Evolutionary conservation across 306 rosid species (phyloP).

Genomic region (Pueraria montana): DNA sequence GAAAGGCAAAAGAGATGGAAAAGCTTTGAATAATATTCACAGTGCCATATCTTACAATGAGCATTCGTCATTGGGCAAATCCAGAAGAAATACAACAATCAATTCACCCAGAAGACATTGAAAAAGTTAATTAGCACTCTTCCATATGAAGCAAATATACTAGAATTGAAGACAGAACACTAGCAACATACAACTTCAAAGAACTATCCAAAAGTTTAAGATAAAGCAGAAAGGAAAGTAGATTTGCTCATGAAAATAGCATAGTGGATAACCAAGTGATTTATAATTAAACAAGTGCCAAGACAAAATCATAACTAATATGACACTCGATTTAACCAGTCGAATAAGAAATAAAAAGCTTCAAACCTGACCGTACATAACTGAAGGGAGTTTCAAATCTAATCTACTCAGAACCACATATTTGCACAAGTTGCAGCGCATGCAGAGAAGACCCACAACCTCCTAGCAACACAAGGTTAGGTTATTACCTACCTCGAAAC

Average conservation of each 20-base stretch:
- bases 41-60: constrained; percentile 26
- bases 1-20: constrained; percentile 46
- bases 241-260: not conserved
- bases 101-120: not conserved
- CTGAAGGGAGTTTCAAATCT: not conserved
- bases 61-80: constrained; percentile 50
- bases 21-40: constrained; percentile 28
- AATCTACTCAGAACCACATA: not conserved
- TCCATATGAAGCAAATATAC: not conserved
- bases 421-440: not conserved
- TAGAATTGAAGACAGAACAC: not conserved
- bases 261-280: not conserved
- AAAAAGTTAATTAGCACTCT: not conserved
- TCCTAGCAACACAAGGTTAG: not conserved
- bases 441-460: not conserved
- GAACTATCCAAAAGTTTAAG: not conserved
- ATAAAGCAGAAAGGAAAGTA: not conserved
- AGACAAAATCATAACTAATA: not conserved
- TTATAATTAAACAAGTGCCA: not conserved
- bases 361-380: not conserved
- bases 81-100: not conserved
- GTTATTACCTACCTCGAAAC: not conserved
- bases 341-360: not conserved
- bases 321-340: not conserved
- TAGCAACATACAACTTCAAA: not conserved